Evolutionary conservation across 805 yeast species (phyloP).

Genomic region (Ogataea trehalophila): DNA sequence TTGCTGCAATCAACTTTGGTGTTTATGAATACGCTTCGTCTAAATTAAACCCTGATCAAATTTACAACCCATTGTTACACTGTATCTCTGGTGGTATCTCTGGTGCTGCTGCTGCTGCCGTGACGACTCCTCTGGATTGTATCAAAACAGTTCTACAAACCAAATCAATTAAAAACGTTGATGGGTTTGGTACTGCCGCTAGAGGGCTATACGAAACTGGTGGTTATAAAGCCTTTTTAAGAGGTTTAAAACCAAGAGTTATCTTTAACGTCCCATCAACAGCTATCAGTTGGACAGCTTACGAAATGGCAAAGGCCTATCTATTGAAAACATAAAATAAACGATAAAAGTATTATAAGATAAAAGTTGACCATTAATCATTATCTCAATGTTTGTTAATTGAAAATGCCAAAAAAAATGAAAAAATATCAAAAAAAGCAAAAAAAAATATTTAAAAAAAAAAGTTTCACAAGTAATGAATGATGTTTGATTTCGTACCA

Average conservation of each 20-base stretch:
- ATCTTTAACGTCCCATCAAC: slow-evolving; percentile 93
- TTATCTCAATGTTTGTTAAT: background rate
- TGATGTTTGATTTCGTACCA: background rate
- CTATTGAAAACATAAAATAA: slow-evolving; percentile 21
- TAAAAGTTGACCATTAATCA: background rate
- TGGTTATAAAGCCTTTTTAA: slow-evolving; percentile 63
- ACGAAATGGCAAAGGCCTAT: slow-evolving; percentile 90
- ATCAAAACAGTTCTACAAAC: slow-evolving; percentile 90
- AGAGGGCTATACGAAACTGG: slow-evolving; percentile 54
- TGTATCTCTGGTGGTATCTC: slow-evolving; percentile 91
- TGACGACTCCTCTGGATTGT: slow-evolving; percentile 92
- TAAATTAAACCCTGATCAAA: slow-evolving; percentile 68
- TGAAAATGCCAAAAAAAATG: background rate
- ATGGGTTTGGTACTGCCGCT: slow-evolving; percentile 70
- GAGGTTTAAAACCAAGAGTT: slow-evolving; percentile 89
- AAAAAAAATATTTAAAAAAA: too few species aligned
- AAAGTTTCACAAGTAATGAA: background rate
- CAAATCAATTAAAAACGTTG: slow-evolving; percentile 55
- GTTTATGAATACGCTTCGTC: slow-evolving; percentile 83
- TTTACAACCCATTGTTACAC: slow-evolving; percentile 85
- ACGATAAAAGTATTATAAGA: background rate
- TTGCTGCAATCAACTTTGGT: slow-evolving; percentile 91
- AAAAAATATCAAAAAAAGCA: too few species aligned
- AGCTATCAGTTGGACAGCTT: slow-evolving; percentile 96
- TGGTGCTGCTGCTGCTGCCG: slow-evolving; percentile 92